Base-by-base conservation (phyloP, 225 moss, liverwort and hornwort species). In the Ulota crispa region DNA sequence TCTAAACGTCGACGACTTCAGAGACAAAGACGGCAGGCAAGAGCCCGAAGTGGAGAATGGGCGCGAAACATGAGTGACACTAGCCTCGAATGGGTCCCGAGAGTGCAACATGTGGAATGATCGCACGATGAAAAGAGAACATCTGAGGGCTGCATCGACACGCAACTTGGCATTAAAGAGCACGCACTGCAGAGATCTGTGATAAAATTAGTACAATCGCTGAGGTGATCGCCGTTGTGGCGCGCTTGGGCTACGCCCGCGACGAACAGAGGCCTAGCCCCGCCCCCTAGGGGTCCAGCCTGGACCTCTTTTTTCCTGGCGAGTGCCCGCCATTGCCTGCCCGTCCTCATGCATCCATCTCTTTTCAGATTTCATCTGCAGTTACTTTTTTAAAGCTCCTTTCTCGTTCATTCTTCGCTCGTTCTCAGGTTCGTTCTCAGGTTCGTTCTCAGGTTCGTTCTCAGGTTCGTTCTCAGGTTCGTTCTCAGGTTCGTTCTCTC, bases 241-340 rank as follows among this genome's bases (percentile, higher is more conserved):
- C 81, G 81, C 81, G 81, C 73, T 81, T 81, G 8, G 75, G 19
- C 72, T 52, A 21, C 11, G 72, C 19, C 19, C 50, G 28, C 63
- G 39, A 63, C 61, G 73, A 72, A 64, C 21, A 28, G 21, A 37
- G 64, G 20, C 41, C 54, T 64, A 53, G 80, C 64, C 63, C 64
- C 72, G 19, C n/a, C 39, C 64, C 30, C 31, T 31, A 13, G 32
- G 23, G 55, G 1, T 34, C 73, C 73, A 73, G 55, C 36, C 73
- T 73, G 73, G 56, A 32, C 34, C 32, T 30, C 54, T 27, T 16
- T 23, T 54, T 70, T 50, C 7, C 12, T 23, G 54, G 34, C 54
- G 54, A 18, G 30, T 30, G 31, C 72, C 21, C 54, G 30, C 53
- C 72, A 21, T 31, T 54, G 53, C 54, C 54, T 21, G 12, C 21